Conservation (phyloP, 208 protist genomes). For the Crithidia mellificae region DNA sequence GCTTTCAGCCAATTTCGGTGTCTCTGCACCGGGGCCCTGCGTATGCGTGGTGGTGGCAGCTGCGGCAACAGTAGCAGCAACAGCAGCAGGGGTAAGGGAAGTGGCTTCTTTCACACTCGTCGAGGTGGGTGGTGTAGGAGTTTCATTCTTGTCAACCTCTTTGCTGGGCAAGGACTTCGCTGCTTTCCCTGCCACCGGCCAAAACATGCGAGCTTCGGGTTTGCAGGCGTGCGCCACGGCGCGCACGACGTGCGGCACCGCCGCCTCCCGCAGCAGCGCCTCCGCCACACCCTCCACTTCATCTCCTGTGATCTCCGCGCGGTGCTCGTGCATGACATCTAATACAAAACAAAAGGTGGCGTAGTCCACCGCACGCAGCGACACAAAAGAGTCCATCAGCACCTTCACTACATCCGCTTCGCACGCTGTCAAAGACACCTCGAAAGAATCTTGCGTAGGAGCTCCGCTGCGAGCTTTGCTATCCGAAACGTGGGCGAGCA, state of each 20-base stretch:
- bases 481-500: constrained; percentile 4
- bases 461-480: not conserved
- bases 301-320: constrained; percentile 34
- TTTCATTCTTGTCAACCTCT: too few species aligned
- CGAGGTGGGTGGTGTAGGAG: too few species aligned
- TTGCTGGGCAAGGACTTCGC: too few species aligned
- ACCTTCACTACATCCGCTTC: not conserved
- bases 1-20: not conserved
- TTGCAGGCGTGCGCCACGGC: constrained; percentile 27
- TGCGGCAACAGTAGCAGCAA: too few species aligned
- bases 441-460: not conserved
- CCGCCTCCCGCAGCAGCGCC: constrained; percentile 16
- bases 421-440: not conserved
- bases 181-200: constrained; percentile 1
- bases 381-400: constrained; percentile 18
- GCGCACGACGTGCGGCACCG: constrained; percentile 10
- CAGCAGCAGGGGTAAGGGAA: too few species aligned
- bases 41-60: not conserved
- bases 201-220: constrained; percentile 28
- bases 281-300: constrained; percentile 40
- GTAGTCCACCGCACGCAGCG: constrained; percentile 12
- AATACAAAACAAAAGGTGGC: constrained; percentile 19
- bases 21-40: too few species aligned
- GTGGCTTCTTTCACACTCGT: too few species aligned
- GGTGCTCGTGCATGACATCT: constrained; percentile 17